Percentiles rank a stretch among this genome's conserved stretches.
Evolutionary conservation across 805 yeast genomes (phyloP).

Genomic region (Kazachstania bromeliacearum): DNA sequence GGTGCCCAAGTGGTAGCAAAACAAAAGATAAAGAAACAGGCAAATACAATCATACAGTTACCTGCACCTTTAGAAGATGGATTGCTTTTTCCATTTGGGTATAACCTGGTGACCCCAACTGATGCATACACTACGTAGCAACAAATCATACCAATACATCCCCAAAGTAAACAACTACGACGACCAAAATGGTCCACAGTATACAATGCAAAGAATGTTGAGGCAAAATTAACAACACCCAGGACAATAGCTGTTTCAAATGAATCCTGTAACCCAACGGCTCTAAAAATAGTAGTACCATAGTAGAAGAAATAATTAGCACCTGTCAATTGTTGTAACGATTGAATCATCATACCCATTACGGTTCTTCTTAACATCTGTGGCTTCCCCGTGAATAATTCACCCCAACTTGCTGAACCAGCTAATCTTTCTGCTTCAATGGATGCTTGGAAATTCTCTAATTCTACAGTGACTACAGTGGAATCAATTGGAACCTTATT

Average conservation of each 20-base stretch:
- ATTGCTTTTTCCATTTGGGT: conserved; percentile 30
- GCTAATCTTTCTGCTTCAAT: conserved; percentile 51
- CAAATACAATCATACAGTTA: conserved; percentile 61
- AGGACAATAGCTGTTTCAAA: conserved; percentile 52
- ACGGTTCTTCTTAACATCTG: conserved; percentile 40
- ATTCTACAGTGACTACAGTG: conserved; percentile 46
- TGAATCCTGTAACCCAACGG: conserved; percentile 53
- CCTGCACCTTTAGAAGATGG: conserved; percentile 46
- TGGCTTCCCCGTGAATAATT: conserved; percentile 59
- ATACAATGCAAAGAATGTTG: conserved; percentile 44
- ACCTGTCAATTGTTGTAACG: conserved; percentile 65
- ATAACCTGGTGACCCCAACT: conserved; percentile 47
- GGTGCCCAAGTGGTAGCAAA: conserved; percentile 79
- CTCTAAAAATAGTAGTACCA: conserved; percentile 53
- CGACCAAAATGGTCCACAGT: conserved; percentile 51
- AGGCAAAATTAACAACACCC: conserved; percentile 53
- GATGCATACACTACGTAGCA: conserved; percentile 46
- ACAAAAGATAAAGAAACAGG: conserved; percentile 64
- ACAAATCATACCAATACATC: conserved; percentile 41
- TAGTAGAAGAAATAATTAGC: conserved; percentile 62
- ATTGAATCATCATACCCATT: conserved; percentile 51
- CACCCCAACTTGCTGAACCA: conserved; percentile 59
- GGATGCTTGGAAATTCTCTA: conserved; percentile 50
- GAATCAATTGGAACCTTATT: conserved; percentile 48
- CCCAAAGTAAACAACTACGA: conserved; percentile 39